Percentiles rank a stretch among this genome's conserved stretches.
Conservation (phyloP, 768 basidiomycete species). For the Trametopsis cervina region DNA sequence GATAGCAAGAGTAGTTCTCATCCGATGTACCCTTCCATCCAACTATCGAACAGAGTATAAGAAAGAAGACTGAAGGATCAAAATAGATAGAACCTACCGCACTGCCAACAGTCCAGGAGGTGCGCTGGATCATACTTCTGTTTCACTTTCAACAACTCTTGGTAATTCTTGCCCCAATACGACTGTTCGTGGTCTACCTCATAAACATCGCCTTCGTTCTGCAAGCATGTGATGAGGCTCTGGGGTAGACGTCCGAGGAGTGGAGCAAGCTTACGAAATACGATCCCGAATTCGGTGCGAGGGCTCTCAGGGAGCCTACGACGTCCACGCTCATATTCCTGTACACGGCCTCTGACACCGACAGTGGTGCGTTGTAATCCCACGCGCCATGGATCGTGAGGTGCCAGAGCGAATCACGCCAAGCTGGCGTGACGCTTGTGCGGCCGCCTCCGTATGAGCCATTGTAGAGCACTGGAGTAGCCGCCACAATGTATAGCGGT, state of each 20-base stretch:
- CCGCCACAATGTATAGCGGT: slow-evolving; percentile 19
- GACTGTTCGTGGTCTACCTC: slow-evolving; percentile 25
- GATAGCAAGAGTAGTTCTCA: slow-evolving; percentile 17
- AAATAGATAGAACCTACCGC: slow-evolving; percentile 20
- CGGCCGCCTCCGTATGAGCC: slow-evolving; percentile 10
- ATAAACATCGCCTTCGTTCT: slow-evolving; percentile 32
- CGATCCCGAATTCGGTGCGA: slow-evolving; percentile 24
- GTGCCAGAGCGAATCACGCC: slow-evolving; percentile 23
- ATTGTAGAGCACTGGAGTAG: slow-evolving; percentile 20
- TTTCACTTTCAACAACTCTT: slow-evolving; percentile 24
- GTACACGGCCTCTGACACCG: too few relatives aligned
- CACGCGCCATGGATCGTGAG: too few relatives aligned
- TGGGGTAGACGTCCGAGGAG: background rate
- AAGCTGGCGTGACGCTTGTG: slow-evolving; percentile 24
- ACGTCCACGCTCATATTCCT: too few relatives aligned
- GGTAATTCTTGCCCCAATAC: slow-evolving; percentile 31
- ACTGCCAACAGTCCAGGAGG: slow-evolving; percentile 29
- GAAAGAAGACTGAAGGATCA: background rate
- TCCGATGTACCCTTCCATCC: slow-evolving; percentile 25
- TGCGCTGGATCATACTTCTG: slow-evolving; percentile 26
- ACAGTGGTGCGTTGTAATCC: too few relatives aligned
- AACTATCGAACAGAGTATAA: slow-evolving; percentile 15
- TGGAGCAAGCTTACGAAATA: slow-evolving; percentile 24
- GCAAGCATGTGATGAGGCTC: background rate
- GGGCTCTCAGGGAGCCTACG: too few relatives aligned